Percentiles rank a stretch among this genome's conserved stretches.
These are phyloP conservation scores for Ganoderma lucidum DNA, from an alignment of 1,284 basidiomycete genomes.

Conservation along the genomic window DNA sequence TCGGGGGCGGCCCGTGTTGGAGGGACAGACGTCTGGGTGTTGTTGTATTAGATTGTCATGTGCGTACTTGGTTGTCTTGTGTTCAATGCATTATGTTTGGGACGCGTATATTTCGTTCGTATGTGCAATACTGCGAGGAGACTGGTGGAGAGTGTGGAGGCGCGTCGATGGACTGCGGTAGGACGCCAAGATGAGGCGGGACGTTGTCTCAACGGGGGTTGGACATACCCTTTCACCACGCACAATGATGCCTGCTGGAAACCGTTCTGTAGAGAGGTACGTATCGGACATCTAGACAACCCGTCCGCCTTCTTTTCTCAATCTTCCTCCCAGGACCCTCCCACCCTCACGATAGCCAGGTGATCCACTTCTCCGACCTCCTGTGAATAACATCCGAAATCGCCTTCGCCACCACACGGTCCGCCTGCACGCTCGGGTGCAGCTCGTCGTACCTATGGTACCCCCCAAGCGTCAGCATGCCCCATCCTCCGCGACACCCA, in stretches of 20 bases:
- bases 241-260: too few species aligned
- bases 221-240: neutral
- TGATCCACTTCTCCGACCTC: slow-evolving; percentile 52
- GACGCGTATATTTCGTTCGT: neutral
- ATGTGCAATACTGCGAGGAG: neutral
- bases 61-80: neutral
- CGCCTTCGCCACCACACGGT: slow-evolving; percentile 59
- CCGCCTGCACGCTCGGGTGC: slow-evolving; percentile 63
- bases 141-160: neutral
- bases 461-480: neutral
- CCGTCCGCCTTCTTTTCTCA: neutral
- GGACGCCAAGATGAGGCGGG: neutral
- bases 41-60: neutral
- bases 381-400: slow-evolving; percentile 54
- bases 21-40: slow-evolving; percentile 47
- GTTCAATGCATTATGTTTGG: neutral
- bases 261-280: neutral
- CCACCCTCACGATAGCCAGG: slow-evolving; percentile 52
- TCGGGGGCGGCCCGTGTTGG: slow-evolving; percentile 64
- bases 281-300: neutral
- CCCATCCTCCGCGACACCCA: neutral
- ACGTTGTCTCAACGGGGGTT: neutral
- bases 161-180: neutral
- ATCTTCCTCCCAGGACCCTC: neutral
- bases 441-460: slow-evolving; percentile 65